Conservation (phyloP, 2,329 filamentous ascomycete species). For the Byssochlamys sp. region DNA sequence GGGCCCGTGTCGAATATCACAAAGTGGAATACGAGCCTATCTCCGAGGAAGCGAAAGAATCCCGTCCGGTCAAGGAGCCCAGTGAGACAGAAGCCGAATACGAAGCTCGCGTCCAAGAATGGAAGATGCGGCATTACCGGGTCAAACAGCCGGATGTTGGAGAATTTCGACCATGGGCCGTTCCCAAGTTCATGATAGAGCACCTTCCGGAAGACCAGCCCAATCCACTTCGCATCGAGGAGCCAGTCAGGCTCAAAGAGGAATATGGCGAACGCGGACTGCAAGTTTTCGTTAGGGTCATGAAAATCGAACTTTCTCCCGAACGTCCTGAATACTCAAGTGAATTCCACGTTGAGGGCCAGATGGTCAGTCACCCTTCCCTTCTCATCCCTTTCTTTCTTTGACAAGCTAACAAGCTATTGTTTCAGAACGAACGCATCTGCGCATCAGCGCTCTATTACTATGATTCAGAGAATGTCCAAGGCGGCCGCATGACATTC, state of each 20-base stretch:
- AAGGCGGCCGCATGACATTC: slow-evolving; percentile 43
- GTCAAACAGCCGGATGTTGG: slow-evolving; percentile 20
- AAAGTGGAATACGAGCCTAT: slow-evolving; percentile 21
- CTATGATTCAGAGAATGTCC: slow-evolving; percentile 53
- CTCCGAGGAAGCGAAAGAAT: slow-evolving; percentile 9
- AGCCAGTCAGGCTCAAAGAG: slow-evolving; percentile 20
- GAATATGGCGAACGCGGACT: slow-evolving; percentile 38
- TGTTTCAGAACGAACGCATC: slow-evolving; percentile 51
- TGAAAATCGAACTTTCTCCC: slow-evolving; percentile 50
- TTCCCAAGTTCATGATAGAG: slow-evolving; percentile 18
- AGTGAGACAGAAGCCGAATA: slow-evolving; percentile 15
- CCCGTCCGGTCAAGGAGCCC: slow-evolving; percentile 6
- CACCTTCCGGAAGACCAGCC: slow-evolving; percentile 17
- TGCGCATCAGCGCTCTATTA: slow-evolving; percentile 55
- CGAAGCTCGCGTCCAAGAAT: slow-evolving; percentile 14
- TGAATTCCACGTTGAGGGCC: slow-evolving; percentile 41
- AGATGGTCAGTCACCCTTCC: slow-evolving; percentile 18
- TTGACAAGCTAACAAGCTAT: background rate
- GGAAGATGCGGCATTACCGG: slow-evolving; percentile 14
- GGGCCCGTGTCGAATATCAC: slow-evolving; percentile 21
- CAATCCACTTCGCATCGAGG: slow-evolving; percentile 17
- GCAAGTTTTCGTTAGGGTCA: slow-evolving; percentile 56
- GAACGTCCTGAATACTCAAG: slow-evolving; percentile 46
- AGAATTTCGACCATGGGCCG: slow-evolving; percentile 22
- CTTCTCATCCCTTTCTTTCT: background rate